Evolutionary conservation across 2,329 filamentous ascomycete genomes (phyloP).

Genomic region (Endocalyx cinctus): DNA sequence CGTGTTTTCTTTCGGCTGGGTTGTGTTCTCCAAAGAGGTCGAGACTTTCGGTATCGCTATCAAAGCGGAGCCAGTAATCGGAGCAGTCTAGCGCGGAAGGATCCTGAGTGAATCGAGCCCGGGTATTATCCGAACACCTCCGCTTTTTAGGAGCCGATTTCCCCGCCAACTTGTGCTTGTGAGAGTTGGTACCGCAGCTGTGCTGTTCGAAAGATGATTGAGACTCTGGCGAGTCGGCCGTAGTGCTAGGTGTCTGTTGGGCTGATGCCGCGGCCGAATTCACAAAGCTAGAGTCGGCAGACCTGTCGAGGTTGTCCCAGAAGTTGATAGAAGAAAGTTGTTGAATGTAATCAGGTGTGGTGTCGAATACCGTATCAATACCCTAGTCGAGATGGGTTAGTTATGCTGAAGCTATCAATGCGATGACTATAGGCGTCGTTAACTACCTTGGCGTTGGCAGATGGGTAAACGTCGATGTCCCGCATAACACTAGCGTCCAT

Average conservation of each 20-base stretch:
- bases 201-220: conserved; percentile 17
- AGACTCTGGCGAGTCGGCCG: conserved; percentile 23
- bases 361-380: conserved; percentile 27
- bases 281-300: conserved; percentile 22
- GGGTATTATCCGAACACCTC: conserved; percentile 25
- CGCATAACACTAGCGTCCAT: conserved; percentile 32
- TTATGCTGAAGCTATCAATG: conserved; percentile 3
- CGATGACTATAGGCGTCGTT: conserved; percentile 5
- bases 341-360: conserved; percentile 25
- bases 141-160: conserved; percentile 24
- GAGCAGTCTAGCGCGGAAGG: conserved; percentile 29
- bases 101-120: conserved; percentile 20
- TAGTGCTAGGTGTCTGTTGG: conserved; percentile 21
- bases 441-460: conserved; percentile 28
- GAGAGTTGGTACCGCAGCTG: conserved; percentile 18
- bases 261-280: conserved; percentile 24
- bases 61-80: conserved; percentile 32
- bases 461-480: conserved; percentile 30
- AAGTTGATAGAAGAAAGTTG: conserved; percentile 28
- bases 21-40: conserved; percentile 17
- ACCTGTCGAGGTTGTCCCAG: conserved; percentile 29
- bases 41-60: conserved; percentile 30
- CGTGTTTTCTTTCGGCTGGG: conserved; percentile 16
- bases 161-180: conserved; percentile 22
- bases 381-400: conserved; percentile 15